These are phyloP conservation scores for Solanum microdontum DNA, from an alignment of 257 asterid species.

Conservation along the genomic window DNA sequence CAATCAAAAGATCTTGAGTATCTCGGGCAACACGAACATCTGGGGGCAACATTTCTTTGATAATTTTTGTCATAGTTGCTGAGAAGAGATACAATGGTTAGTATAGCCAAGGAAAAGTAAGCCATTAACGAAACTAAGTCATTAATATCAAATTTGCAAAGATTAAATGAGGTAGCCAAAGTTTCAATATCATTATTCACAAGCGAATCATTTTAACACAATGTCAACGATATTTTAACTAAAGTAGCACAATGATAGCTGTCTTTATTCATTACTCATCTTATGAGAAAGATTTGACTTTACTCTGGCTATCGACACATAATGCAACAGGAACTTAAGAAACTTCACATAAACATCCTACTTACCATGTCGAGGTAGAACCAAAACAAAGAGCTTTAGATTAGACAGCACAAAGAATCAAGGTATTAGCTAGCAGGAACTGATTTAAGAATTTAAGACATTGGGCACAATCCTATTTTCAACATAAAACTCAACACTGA, in stretches of 20 bases:
- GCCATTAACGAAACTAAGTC: neutral
- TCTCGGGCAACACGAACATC: constrained; percentile 99
- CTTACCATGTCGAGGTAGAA: neutral
- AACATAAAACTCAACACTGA: neutral
- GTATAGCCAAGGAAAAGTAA: neutral
- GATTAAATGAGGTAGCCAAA: neutral
- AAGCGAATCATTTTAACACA: neutral
- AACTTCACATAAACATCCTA: neutral
- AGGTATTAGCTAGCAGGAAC: neutral
- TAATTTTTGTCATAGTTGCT: constrained; percentile 48
- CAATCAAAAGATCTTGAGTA: constrained; percentile 91
- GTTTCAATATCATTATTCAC: neutral
- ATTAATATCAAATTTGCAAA: neutral
- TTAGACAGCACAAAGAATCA: neutral
- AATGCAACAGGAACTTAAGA: neutral
- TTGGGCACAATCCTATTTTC: neutral
- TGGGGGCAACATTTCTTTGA: constrained; percentile 86
- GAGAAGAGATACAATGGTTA: neutral
- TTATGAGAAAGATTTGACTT: neutral
- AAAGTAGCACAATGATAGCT: neutral
- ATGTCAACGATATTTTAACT: neutral
- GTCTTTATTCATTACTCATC: neutral
- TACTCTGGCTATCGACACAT: neutral
- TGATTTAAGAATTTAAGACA: neutral
- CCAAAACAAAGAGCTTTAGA: neutral